Conservation (phyloP, 2,329 filamentous ascomycete genomes). For the Xylariaceae sp. region DNA sequence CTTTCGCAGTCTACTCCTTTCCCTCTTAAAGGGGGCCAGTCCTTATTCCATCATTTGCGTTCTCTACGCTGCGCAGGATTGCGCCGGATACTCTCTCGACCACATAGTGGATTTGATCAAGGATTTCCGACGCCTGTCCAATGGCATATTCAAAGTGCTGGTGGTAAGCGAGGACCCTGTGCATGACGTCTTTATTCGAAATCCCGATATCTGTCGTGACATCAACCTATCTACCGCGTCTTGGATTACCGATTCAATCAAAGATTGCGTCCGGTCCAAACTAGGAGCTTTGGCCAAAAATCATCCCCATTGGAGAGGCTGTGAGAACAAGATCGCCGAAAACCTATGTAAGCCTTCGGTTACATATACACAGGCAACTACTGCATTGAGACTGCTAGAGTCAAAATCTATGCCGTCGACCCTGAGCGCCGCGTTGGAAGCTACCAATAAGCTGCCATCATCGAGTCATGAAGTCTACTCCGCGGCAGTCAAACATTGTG, state of each 20-base stretch:
- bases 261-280: neutral
- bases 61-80: neutral
- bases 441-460: neutral
- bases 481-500: neutral
- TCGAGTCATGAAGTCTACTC: neutral
- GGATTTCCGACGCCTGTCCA: neutral
- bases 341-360: neutral
- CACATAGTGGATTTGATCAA: neutral
- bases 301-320: neutral
- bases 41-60: neutral
- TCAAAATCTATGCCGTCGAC: neutral
- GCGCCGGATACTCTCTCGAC: neutral
- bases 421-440: neutral
- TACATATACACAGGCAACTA: neutral
- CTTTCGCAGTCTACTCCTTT: neutral
- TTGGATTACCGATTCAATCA: neutral
- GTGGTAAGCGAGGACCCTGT: neutral
- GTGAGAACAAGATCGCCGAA: neutral
- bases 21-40: neutral
- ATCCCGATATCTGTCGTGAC: neutral
- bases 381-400: neutral
- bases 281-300: neutral
- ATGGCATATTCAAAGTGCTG: neutral
- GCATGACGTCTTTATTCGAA: neutral
- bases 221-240: neutral